Evolutionary conservation across 495 filamentous ascomycete species (phyloP).

Genomic region (Penicillium arizonense): DNA sequence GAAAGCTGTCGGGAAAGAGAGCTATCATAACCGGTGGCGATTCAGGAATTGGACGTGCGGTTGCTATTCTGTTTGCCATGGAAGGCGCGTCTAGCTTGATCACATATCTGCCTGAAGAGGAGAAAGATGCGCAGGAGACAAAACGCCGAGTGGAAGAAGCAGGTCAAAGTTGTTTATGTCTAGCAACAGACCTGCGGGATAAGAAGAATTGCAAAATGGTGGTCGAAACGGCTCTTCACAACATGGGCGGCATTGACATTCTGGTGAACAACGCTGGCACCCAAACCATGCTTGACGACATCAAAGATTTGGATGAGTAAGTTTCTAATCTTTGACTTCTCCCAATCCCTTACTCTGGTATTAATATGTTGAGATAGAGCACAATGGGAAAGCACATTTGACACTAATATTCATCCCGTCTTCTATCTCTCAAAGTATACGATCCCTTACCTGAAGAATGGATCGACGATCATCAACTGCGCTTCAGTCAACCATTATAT

Average conservation of each 20-base stretch:
- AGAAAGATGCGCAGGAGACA: conserved; percentile 74
- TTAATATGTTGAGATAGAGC: background rate
- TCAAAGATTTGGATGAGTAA: conserved; percentile 71
- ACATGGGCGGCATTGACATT: conserved; percentile 68
- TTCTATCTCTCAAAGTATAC: conserved; percentile 77
- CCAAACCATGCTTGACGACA: conserved; percentile 70
- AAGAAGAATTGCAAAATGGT: conserved; percentile 67
- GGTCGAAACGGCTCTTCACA: conserved; percentile 59
- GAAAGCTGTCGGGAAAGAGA: conserved; percentile 70
- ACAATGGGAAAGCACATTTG: conserved; percentile 74
- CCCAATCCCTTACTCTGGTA: too few species aligned
- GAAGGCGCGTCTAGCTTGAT: conserved; percentile 80
- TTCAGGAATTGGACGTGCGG: conserved; percentile 75
- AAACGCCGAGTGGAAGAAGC: conserved; percentile 62
- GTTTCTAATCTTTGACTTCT: conserved; percentile 9
- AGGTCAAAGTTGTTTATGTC: conserved; percentile 58
- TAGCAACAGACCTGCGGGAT: conserved; percentile 59
- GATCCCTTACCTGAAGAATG: conserved; percentile 71
- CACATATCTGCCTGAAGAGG: conserved; percentile 71
- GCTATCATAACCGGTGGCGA: conserved; percentile 83
- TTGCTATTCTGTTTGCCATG: conserved; percentile 79
- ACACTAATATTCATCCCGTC: conserved; percentile 72
- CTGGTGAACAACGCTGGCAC: conserved; percentile 78
- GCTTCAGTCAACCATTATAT: conserved; percentile 79
- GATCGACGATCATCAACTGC: conserved; percentile 79